Conservation (phyloP, 2,329 filamentous ascomycete species). For the Decorospora gaudefroyi region DNA sequence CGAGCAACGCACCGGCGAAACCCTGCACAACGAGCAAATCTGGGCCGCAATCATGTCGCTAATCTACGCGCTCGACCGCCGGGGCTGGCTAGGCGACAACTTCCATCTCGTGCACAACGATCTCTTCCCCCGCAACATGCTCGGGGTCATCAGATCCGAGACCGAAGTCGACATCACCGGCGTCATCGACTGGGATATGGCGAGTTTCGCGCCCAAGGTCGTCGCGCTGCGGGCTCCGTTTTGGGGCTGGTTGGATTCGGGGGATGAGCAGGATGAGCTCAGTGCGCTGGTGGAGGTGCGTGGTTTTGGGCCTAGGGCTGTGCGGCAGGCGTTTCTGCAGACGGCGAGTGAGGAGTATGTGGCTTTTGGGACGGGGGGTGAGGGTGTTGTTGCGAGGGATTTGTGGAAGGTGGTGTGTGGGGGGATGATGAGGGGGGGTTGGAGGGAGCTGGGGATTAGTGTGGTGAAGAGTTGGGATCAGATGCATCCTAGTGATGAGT, state of each 20-base stretch:
- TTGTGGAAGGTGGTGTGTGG: neutral
- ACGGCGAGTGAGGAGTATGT: neutral
- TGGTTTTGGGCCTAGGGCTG: too few relatives aligned
- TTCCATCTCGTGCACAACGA: constrained; percentile 30
- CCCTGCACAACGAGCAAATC: neutral
- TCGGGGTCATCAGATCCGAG: constrained; percentile 18
- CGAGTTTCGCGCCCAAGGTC: constrained; percentile 37
- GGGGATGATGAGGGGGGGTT: neutral
- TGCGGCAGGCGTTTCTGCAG: neutral
- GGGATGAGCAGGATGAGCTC: constrained; percentile 5
- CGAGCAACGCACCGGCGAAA: neutral
- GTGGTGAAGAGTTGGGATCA: neutral
- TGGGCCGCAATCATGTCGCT: constrained; percentile 4
- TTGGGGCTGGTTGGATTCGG: constrained; percentile 5
- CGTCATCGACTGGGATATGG: constrained; percentile 44
- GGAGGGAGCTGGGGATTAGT: neutral
- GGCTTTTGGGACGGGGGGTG: neutral
- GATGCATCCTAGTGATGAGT: neutral
- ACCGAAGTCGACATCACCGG: constrained; percentile 16
- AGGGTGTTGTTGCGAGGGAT: constrained; percentile 3
- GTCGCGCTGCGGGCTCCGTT: constrained; percentile 11
- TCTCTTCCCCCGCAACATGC: constrained; percentile 37
- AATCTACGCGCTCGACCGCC: neutral
- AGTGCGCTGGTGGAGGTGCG: neutral
- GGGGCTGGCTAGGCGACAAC: constrained; percentile 5